Base-by-base conservation (phyloP, 2,329 filamentous ascomycete species). In the Alternaria solani region DNA sequence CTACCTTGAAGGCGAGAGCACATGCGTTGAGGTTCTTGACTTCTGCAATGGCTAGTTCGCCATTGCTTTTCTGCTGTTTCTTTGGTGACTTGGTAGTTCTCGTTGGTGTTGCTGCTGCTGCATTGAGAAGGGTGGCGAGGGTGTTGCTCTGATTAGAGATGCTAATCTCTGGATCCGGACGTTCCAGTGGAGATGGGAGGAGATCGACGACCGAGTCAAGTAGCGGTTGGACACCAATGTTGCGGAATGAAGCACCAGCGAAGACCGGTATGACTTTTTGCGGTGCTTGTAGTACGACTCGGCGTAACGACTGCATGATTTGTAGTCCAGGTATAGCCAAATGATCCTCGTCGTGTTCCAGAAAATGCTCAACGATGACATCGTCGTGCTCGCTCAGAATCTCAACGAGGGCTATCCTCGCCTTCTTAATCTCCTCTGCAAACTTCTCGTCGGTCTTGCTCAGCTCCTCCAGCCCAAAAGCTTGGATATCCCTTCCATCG, bases 201-300 rank as follows among this genome's bases (percentile, higher is more conserved):
- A 97, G 89, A 72, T 97, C 92, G 8, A 93, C 88, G 12, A 98
- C 88, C 38, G 92, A 92, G 76, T 98, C 93, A 54, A 98, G 86
- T 23, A 99, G 83, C 28, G 94, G 93, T 76, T 97, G 93, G 4
- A 98, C 93, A 7, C 95, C 95, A 63, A 98, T 92, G 66, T 98
- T 97, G 42, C 91, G 88, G 78, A 98, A 93, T 77, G 94, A 97
- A 5, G 94, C 94, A 2, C 94, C 94, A 0, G 92, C 92, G 78
- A 97, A 96, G 0, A 97, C 86, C 1, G 94, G 94, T 43, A 95
- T 91, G 18, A 96, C 83, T n/a, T 81, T 83, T 51, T 92, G 93
- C 9, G 90, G 85, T 1, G 89, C 87, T 47, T 84, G 83, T 6
- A 89, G 83, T 6, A 96, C 87, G 39, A 89, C 89, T 46, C 89